These are phyloP conservation scores for Echinochloa phyllopogon DNA, from an alignment of 176 grass and related monocot genomes.

Conservation along the genomic window DNA sequence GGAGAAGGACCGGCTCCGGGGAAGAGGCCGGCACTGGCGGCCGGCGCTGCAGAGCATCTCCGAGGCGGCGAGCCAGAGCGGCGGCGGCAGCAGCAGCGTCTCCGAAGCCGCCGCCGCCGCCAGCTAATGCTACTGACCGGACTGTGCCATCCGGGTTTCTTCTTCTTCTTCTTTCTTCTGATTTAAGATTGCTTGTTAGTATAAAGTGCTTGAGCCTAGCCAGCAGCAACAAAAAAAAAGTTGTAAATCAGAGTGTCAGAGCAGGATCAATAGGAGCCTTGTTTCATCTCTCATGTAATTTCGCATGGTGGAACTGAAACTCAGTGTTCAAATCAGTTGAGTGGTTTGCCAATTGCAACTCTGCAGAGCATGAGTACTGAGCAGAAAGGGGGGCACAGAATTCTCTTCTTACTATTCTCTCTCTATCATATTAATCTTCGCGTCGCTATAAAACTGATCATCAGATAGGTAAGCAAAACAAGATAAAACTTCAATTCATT, in stretches of 20 bases:
- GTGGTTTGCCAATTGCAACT: background rate
- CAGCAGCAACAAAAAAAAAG: slow-evolving; percentile 26
- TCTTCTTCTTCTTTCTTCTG: slow-evolving; percentile 3
- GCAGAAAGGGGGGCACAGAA: background rate
- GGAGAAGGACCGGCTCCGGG: slow-evolving; percentile 67
- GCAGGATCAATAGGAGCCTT: slow-evolving; percentile 34
- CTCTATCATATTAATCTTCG: background rate
- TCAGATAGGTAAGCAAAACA: background rate
- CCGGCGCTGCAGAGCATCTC: slow-evolving; percentile 91
- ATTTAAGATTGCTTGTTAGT: slow-evolving; percentile 25
- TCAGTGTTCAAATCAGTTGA: background rate
- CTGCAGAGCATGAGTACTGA: background rate
- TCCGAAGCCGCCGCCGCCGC: slow-evolving; percentile 45
- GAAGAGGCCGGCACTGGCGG: slow-evolving; percentile 72
- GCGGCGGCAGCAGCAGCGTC: slow-evolving; percentile 38
- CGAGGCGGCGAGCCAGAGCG: slow-evolving; percentile 57
- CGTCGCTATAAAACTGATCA: background rate
- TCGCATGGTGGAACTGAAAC: slow-evolving; percentile 25
- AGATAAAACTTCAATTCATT: background rate
- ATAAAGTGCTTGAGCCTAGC: slow-evolving; percentile 48
- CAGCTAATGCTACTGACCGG: slow-evolving; percentile 31
- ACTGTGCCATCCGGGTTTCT: slow-evolving; percentile 4
- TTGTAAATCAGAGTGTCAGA: slow-evolving; percentile 63
- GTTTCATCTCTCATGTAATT: slow-evolving; percentile 33
- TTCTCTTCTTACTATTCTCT: background rate